Evolutionary conservation across 371 early-diverging fungal species (phyloP).

Genomic region (Lichtheimia hyalospora): DNA sequence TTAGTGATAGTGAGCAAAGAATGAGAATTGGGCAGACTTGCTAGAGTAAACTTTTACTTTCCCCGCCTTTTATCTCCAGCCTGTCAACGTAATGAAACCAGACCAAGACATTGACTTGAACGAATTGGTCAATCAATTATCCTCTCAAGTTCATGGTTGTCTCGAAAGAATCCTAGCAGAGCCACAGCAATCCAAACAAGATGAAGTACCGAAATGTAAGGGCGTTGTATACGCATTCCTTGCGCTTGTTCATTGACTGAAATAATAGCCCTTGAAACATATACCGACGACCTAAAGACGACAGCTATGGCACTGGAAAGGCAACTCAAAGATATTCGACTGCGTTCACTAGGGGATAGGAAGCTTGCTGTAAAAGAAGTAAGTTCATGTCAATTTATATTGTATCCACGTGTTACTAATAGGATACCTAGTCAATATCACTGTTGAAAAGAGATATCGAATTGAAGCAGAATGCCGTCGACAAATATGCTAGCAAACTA

Average conservation of each 20-base stretch:
- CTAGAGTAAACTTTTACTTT: too few relatives aligned
- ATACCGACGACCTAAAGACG: slow-evolving; percentile 16
- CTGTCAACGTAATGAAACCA: slow-evolving; percentile 2
- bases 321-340: slow-evolving; percentile 25
- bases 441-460: slow-evolving; percentile 20
- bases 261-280: slow-evolving; percentile 10
- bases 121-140: slow-evolving; percentile 16
- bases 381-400: neutral
- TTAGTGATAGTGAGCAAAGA: too few relatives aligned
- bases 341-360: slow-evolving; percentile 25
- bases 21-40: too few relatives aligned
- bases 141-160: slow-evolving; percentile 29
- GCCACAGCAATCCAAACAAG: slow-evolving; percentile 16
- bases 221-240: too few relatives aligned
- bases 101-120: slow-evolving; percentile 1
- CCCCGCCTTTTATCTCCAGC: neutral
- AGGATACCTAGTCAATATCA: slow-evolving; percentile 14
- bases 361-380: slow-evolving; percentile 30
- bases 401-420: neutral
- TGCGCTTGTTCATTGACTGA: neutral
- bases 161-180: slow-evolving; percentile 31
- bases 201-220: slow-evolving; percentile 1
- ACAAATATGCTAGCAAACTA: slow-evolving; percentile 11
- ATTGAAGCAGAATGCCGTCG: slow-evolving; percentile 17
- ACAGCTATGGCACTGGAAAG: slow-evolving; percentile 30